These are phyloP conservation scores for Dichotomopilus funicola DNA, from an alignment of 2,329 filamentous ascomycete genomes.

Conservation along the genomic window DNA sequence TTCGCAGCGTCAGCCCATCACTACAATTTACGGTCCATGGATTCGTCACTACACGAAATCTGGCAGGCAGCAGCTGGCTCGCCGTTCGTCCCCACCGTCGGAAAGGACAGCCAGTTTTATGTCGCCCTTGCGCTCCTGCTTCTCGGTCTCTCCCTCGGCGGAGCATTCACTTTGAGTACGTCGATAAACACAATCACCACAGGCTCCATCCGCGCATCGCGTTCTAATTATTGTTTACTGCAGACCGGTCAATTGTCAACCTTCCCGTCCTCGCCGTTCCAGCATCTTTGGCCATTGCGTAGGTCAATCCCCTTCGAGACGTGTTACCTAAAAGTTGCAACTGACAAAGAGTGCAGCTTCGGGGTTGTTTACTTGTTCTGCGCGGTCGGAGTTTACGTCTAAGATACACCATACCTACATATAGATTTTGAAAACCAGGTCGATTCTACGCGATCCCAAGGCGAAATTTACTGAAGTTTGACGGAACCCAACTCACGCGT, in stretches of 20 bases:
- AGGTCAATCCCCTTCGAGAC: conserved; percentile 35
- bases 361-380: conserved; percentile 98
- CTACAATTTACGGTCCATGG: conserved; percentile 47
- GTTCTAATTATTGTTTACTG: conserved; percentile 16
- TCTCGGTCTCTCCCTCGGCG: conserved; percentile 64
- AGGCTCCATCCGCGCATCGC: background rate
- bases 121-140: conserved; percentile 72
- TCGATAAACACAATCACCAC: background rate
- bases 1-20: background rate
- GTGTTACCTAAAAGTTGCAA: background rate
- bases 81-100: conserved; percentile 73
- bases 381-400: conserved; percentile 97
- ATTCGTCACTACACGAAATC: conserved; percentile 77
- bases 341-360: conserved; percentile 52
- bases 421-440: conserved; percentile 25
- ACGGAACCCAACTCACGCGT: background rate
- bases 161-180: conserved; percentile 81
- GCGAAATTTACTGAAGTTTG: conserved; percentile 5
- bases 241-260: conserved; percentile 76
- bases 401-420: conserved; percentile 40
- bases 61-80: conserved; percentile 89
- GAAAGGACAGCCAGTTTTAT: conserved; percentile 77
- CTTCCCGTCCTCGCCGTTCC: conserved; percentile 74
- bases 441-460: conserved; percentile 16
- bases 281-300: conserved; percentile 86